phyloP scores from a whole-genome alignment of 352 stramenopile species.

The Blastocystis sp. region DNA sequence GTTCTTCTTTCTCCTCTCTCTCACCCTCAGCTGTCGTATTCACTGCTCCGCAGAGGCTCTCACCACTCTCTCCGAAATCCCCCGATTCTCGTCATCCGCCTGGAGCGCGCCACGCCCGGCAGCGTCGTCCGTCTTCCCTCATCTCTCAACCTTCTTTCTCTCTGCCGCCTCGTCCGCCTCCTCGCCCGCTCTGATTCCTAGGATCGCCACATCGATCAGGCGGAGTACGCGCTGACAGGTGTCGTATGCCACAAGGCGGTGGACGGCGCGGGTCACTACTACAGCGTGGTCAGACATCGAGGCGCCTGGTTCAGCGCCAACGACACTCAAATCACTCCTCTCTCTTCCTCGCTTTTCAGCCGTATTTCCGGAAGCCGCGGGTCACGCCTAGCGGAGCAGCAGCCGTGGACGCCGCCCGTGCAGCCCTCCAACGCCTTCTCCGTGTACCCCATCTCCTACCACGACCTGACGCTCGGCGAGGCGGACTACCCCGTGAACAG shows the following conservation, averaged over 20 bases:
- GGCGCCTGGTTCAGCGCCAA: neutral
- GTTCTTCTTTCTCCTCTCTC: neutral
- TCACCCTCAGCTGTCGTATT: neutral
- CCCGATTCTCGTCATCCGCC: neutral
- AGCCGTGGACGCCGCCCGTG: neutral
- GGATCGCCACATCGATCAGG: neutral
- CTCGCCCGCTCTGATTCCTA: neutral
- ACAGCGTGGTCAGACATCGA: neutral
- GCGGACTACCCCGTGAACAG: neutral
- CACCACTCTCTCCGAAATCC: neutral
- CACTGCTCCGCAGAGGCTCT: neutral
- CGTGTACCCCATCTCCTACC: slow-evolving; percentile 4
- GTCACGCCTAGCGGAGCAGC: neutral
- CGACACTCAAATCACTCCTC: neutral
- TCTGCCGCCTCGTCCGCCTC: neutral
- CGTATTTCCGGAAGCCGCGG: neutral
- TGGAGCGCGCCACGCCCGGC: neutral
- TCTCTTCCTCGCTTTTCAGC: neutral
- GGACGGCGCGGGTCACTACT: neutral
- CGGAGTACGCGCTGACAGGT: neutral
- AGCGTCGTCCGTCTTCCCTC: neutral
- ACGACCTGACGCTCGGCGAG: neutral
- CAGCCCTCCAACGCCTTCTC: neutral
- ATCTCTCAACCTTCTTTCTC: neutral
- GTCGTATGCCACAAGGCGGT: neutral